phyloP scores from a whole-genome alignment of 768 basidiomycete genomes.

The Podaxis rugospora region DNA sequence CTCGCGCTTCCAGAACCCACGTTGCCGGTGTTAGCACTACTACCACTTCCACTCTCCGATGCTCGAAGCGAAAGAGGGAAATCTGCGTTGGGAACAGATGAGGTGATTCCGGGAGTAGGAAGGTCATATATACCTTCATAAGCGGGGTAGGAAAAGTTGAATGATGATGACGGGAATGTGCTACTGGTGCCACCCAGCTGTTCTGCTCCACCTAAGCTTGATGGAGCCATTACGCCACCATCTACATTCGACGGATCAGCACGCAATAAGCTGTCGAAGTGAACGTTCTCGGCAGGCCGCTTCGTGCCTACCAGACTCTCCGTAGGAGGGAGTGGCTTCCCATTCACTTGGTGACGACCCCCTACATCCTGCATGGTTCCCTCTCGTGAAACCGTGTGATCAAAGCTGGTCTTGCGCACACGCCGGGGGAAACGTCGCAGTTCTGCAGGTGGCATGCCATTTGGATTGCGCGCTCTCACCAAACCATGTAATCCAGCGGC shows the following conservation, averaged over 20 bases:
- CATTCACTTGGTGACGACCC: slow-evolving; percentile 79
- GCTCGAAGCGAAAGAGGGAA: slow-evolving; percentile 14
- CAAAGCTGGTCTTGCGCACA: slow-evolving; percentile 92
- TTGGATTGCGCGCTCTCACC: slow-evolving; percentile 33
- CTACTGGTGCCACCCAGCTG: slow-evolving; percentile 37
- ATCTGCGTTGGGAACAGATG: slow-evolving; percentile 12
- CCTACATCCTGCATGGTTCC: slow-evolving; percentile 32
- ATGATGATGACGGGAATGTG: slow-evolving; percentile 58
- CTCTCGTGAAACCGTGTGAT: slow-evolving; percentile 74
- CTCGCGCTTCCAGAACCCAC: background rate
- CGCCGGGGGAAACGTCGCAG: slow-evolving; percentile 69
- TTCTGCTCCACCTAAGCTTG: slow-evolving; percentile 30
- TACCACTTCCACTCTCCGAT: slow-evolving; percentile 5
- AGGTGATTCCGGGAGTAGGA: slow-evolving; percentile 26
- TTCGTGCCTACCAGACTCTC: slow-evolving; percentile 68
- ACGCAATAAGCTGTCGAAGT: slow-evolving; percentile 74
- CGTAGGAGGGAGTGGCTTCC: slow-evolving; percentile 56
- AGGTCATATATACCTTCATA: slow-evolving; percentile 63
- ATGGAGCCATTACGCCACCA: slow-evolving; percentile 22
- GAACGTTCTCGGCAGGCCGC: slow-evolving; percentile 78
- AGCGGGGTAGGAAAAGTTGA: slow-evolving; percentile 70
- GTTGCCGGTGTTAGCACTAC: slow-evolving; percentile 4
- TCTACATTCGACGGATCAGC: slow-evolving; percentile 66
- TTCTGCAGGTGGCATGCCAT: slow-evolving; percentile 24
- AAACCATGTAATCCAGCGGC: slow-evolving; percentile 64